A percentile compares a stretch with the other conserved stretches of the same genome.
Conservation (phyloP, 2,329 filamentous ascomycete species). For the Zymoseptoria pseudotritici region DNA sequence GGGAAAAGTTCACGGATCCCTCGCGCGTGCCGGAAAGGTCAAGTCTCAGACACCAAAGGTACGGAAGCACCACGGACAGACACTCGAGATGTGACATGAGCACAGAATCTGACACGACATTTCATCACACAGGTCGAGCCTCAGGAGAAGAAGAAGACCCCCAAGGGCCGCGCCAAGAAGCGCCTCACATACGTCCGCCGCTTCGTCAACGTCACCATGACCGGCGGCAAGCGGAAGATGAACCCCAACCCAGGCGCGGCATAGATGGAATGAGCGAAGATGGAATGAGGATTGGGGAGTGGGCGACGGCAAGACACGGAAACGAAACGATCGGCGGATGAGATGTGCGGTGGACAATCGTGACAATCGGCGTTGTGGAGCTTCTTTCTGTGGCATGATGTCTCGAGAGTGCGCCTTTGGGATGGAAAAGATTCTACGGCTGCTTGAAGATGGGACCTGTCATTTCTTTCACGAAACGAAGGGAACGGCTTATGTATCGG, state of each 20-base stretch:
- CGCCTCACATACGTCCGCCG: slow-evolving; percentile 91
- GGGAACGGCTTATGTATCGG: slow-evolving; percentile 9
- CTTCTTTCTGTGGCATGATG: slow-evolving; percentile 2
- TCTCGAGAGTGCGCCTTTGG: slow-evolving; percentile 13
- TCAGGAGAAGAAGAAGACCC: slow-evolving; percentile 93
- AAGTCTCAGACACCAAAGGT: slow-evolving; percentile 94
- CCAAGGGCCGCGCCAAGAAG: slow-evolving; percentile 98
- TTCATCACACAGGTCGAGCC: slow-evolving; percentile 59
- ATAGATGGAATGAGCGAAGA: neutral
- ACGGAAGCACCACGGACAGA: slow-evolving; percentile 34
- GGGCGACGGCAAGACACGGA: neutral
- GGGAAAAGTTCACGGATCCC: slow-evolving; percentile 91
- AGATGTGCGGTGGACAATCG: neutral
- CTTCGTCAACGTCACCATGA: slow-evolving; percentile 97
- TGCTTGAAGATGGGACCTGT: slow-evolving; percentile 16
- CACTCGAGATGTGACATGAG: slow-evolving; percentile 1
- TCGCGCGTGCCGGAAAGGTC: slow-evolving; percentile 95
- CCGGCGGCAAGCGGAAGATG: slow-evolving; percentile 98
- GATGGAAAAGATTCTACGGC: slow-evolving; percentile 4
- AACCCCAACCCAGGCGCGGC: slow-evolving; percentile 70
- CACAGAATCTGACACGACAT: neutral
- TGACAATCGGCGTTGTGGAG: neutral
- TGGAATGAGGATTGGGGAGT: neutral
- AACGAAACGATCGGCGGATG: neutral
- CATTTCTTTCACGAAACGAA: slow-evolving; percentile 5